Evolutionary conservation across 495 filamentous ascomycete species (phyloP).

Genomic region (Daldinia caldariorum): DNA sequence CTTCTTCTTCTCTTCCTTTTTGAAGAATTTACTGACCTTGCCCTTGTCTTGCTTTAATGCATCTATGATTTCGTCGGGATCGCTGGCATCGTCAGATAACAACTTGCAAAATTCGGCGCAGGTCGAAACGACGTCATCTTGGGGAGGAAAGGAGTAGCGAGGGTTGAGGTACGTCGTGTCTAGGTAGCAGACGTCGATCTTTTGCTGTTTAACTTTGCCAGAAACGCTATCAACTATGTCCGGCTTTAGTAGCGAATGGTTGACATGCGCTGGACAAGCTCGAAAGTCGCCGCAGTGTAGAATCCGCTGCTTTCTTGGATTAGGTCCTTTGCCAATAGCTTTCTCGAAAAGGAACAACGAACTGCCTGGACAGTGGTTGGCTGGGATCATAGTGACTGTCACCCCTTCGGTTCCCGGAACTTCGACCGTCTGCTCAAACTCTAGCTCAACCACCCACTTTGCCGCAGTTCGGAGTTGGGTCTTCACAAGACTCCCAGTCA

Average conservation of each 20-base stretch:
- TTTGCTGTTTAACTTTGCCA: conserved; percentile 79
- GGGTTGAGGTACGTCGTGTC: conserved; percentile 98
- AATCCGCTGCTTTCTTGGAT: conserved; percentile 72
- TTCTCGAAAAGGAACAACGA: conserved; percentile 95
- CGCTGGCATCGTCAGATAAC: conserved; percentile 50
- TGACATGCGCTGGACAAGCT: conserved; percentile 85
- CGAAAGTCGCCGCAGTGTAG: conserved; percentile 97
- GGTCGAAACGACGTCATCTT: conserved; percentile 84
- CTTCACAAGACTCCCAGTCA: conserved; percentile 89
- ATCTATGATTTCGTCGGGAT: conserved; percentile 45
- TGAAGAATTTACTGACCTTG: conserved; percentile 58
- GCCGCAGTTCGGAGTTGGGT: conserved; percentile 86
- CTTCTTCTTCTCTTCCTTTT: conserved; percentile 41
- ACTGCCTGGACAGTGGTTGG: conserved; percentile 96
- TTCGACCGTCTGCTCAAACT: conserved; percentile 84
- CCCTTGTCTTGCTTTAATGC: conserved; percentile 39
- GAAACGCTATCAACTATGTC: conserved; percentile 73
- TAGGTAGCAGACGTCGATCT: conserved; percentile 92
- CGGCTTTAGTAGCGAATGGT: conserved; percentile 81
- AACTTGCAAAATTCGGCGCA: conserved; percentile 88
- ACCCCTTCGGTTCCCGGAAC: conserved; percentile 83
- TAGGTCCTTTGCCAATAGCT: conserved; percentile 65
- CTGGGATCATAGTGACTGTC: conserved; percentile 90
- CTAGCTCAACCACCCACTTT: conserved; percentile 83
- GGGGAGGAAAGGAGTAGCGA: conserved; percentile 92